phyloP scores from a whole-genome alignment of 1,284 basidiomycete species.

The Vanrija pseudolonga region DNA sequence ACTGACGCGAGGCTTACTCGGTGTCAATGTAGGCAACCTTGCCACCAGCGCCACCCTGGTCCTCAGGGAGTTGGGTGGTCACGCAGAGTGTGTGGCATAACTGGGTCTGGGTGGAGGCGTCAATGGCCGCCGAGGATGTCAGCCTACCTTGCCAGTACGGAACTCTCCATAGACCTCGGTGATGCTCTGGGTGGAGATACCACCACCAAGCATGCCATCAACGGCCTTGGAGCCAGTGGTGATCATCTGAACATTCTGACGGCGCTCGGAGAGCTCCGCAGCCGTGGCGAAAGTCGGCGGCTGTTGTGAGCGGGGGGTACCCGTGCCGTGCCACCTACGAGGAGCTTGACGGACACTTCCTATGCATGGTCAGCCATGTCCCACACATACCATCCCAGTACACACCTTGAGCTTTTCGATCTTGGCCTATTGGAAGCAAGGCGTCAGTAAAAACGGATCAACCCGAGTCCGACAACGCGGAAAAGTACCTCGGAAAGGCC shows the following conservation, averaged over 20 bases:
- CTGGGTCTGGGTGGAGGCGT: constrained; percentile 70
- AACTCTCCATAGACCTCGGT: constrained; percentile 59
- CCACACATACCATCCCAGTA: constrained; percentile 5
- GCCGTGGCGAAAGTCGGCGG: constrained; percentile 84
- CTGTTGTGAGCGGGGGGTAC: constrained; percentile 47
- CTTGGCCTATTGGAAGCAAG: constrained; percentile 58
- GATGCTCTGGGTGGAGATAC: constrained; percentile 83
- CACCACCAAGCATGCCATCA: constrained; percentile 80
- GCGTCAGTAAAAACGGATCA: neutral
- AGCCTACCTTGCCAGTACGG: constrained; percentile 59
- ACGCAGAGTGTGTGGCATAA: constrained; percentile 90
- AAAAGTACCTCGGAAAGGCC: constrained; percentile 39
- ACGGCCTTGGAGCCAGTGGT: constrained; percentile 89
- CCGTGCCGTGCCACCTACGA: constrained; percentile 52
- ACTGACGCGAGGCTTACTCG: constrained; percentile 54
- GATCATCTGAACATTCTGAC: constrained; percentile 70
- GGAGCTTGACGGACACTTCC: constrained; percentile 81
- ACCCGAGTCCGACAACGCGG: neutral
- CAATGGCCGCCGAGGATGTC: constrained; percentile 56
- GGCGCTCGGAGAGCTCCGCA: constrained; percentile 77
- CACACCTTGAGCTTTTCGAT: constrained; percentile 88
- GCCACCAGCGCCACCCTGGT: constrained; percentile 83
- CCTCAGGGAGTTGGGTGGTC: constrained; percentile 76
- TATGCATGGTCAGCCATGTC: constrained; percentile 36
- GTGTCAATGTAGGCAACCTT: constrained; percentile 94